A percentile compares a stretch with the other conserved stretches of the same genome.
Evolutionary conservation across 192 early-diverging fungal species (phyloP).

Genomic region (Gonapodya prolifera): DNA sequence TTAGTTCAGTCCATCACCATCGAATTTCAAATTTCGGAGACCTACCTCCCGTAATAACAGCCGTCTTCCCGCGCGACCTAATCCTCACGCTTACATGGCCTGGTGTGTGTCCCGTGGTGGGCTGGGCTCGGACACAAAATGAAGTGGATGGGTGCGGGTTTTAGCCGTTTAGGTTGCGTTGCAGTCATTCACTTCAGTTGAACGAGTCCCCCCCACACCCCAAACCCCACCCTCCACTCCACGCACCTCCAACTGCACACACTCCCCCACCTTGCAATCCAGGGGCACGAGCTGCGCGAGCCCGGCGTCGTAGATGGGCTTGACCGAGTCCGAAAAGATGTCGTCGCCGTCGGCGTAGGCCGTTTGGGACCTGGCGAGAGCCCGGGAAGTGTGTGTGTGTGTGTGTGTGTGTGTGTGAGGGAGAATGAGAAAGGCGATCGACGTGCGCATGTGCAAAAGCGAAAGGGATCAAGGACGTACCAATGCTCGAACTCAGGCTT

Average conservation of each 20-base stretch:
- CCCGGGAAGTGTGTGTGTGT: too few species aligned
- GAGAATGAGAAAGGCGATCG: background rate
- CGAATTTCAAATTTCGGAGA: too few species aligned
- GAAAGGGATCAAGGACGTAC: background rate
- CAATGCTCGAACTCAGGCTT: conserved; percentile 2
- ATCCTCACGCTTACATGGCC: background rate
- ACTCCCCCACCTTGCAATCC: background rate
- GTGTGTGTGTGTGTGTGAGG: too few species aligned
- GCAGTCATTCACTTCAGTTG: too few species aligned
- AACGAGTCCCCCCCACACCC: too few species aligned
- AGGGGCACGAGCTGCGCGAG: background rate
- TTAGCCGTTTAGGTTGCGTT: too few species aligned
- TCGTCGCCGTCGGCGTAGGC: background rate
- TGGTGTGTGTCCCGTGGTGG: conserved; percentile 1
- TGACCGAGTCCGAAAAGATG: conserved; percentile 3
- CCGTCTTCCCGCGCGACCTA: background rate
- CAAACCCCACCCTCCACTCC: too few species aligned
- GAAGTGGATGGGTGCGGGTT: background rate
- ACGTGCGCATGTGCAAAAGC: background rate
- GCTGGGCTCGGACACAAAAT: background rate
- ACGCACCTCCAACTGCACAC: background rate
- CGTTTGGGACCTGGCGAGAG: background rate
- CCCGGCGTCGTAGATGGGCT: background rate
- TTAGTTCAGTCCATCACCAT: too few species aligned
- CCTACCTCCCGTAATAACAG: conserved; percentile 1